These are phyloP conservation scores for Nadsonia starkeyi-henricii DNA, from an alignment of 1,139 yeast genomes.

Conservation along the genomic window DNA sequence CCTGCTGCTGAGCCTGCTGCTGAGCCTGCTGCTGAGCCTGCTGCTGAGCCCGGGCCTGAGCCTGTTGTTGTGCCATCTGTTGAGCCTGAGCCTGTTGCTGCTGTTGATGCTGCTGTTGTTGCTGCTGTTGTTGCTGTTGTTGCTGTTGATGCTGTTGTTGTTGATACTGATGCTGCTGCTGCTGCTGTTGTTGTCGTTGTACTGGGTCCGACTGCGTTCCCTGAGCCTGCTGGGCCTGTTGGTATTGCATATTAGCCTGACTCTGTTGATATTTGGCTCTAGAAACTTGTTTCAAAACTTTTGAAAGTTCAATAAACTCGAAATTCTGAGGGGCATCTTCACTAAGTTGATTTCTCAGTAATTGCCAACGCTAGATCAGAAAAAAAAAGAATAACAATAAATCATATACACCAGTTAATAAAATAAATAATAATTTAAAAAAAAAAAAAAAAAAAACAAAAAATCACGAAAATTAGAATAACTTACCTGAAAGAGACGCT, in stretches of 20 bases:
- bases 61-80: constrained; percentile 8
- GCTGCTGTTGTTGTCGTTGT: constrained; percentile 24
- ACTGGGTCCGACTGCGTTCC: constrained; percentile 38
- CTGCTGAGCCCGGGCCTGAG: constrained; percentile 5
- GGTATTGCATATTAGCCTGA: constrained; percentile 19
- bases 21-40: constrained; percentile 1
- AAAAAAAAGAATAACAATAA: not conserved
- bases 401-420: not conserved
- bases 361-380: not conserved
- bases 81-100: constrained; percentile 16
- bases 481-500: not conserved
- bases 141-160: constrained; percentile 16
- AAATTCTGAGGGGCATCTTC: not conserved
- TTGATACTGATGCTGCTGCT: constrained; percentile 11
- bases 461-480: not conserved
- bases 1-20: constrained; percentile 10
- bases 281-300: constrained; percentile 13
- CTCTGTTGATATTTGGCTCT: not conserved
- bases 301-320: constrained; percentile 22
- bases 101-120: constrained; percentile 35
- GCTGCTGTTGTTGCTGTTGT: constrained; percentile 13
- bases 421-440: not conserved
- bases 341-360: constrained; percentile 15
- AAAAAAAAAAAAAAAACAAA: not conserved
- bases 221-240: constrained; percentile 23